Evolutionary conservation across 2,329 filamentous ascomycete species (phyloP), one percentile per base, ranked within the genome.

Genomic region (Pezicula neosporulosa): DNA sequence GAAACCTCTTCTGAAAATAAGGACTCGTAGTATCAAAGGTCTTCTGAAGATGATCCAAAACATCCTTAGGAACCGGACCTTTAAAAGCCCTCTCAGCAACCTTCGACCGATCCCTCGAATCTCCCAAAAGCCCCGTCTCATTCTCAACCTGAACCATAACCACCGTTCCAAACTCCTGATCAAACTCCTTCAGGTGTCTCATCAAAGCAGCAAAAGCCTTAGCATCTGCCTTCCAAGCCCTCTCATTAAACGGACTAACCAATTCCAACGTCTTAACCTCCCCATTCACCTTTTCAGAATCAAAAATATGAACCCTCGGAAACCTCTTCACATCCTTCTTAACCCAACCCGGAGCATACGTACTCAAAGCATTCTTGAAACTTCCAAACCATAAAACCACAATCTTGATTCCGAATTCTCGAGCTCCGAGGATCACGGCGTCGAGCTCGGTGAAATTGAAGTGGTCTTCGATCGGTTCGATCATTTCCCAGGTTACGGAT

Each of bases 301-400:
- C 24, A 2, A 4, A 6, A 3, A 66, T 57, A 47, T 57, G 55
- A 13, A 58, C 66, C 10, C 68, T 58, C 0, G 68, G 69, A 37
- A 71, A 71, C 2, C 69, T 51, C 52, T 69, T 71, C 3, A 56
- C 46, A 9, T 71, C 68, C 2, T 54, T 58, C 48, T 68, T 71
- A 6, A 71, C 66, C 69, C 69, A 71, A 8, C 39, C 45, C 0
- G 69, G 69, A 0, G 53, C 60, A 45, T 71, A 71, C 4, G 69
- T 70, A 6, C 68, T 70, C 3, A 70, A 60, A 10, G 68, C 67
- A 35, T 72, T 72, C 55, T 72, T 72, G 54, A 68, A 72, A 5
- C 66, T 64, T 6, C 68, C 69, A 33, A 72, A 72, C 69, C 69
- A 72, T 0, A 72, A 64, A 0, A 72, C 57, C 4, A 71, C 67